These are phyloP conservation scores for Dendrobium officinale DNA, from an alignment of 106 monocot species.

Conservation along the genomic window DNA sequence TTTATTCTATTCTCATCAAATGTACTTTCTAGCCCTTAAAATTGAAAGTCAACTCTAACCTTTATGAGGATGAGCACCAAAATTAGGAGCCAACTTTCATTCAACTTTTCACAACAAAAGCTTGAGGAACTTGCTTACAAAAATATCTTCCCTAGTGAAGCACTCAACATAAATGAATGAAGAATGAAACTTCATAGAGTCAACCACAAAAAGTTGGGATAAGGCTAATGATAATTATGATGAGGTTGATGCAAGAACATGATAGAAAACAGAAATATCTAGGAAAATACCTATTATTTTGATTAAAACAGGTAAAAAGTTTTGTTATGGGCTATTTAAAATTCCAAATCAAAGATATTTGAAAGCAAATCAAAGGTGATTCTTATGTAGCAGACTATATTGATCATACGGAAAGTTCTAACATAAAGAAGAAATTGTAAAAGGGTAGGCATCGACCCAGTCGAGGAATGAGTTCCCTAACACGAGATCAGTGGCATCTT, in stretches of 20 bases:
- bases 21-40: not conserved
- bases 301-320: not conserved
- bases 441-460: not conserved
- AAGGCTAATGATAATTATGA: not conserved
- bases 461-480: not conserved
- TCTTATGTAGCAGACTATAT: not conserved
- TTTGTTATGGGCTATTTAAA: not conserved
- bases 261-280: not conserved
- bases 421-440: not conserved
- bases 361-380: not conserved
- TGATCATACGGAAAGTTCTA: not conserved
- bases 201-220: not conserved
- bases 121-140: not conserved
- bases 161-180: not conserved
- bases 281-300: not conserved
- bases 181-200: too few species aligned
- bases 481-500: not conserved
- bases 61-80: not conserved
- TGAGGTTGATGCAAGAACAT: not conserved
- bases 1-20: not conserved
- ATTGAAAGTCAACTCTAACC: not conserved
- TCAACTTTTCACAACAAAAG: not conserved
- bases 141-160: not conserved
- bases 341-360: not conserved
- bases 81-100: not conserved